phyloP scores from a whole-genome alignment of 371 early-diverging fungal species.

The Umbelopsis sp. region DNA sequence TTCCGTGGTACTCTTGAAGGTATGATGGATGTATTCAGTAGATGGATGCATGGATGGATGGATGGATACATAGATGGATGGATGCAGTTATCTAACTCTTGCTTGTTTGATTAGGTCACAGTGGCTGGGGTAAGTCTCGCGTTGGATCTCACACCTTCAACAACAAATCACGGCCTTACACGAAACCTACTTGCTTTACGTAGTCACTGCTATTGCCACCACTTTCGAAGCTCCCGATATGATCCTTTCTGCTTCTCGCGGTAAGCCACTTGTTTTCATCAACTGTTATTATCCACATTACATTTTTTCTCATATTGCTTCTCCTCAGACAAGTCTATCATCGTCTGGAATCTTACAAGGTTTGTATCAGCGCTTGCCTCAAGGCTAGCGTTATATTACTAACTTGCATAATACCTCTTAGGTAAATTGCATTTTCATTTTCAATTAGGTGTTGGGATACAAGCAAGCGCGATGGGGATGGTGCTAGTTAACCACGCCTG shows the following conservation, averaged over 20 bases:
- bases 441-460: constrained; percentile 7
- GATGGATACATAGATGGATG: constrained; percentile 8
- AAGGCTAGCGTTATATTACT: constrained; percentile 5
- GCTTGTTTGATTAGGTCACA: constrained; percentile 33
- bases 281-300: no score
- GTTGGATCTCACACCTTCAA: not conserved
- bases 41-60: constrained; percentile 29
- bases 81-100: constrained; percentile 6
- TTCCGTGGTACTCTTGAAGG: constrained; percentile 48
- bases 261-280: constrained; percentile 35
- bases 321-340: constrained; percentile 81
- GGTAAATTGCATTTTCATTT: constrained; percentile 20
- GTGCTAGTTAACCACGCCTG: not conserved
- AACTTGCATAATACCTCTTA: not conserved
- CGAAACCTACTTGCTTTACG: not conserved
- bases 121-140: constrained; percentile 41
- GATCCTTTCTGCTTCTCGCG: constrained; percentile 92
- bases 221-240: constrained; percentile 90
- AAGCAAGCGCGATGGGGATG: constrained; percentile 12
- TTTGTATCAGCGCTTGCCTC: constrained; percentile 21
- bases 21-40: constrained; percentile 18
- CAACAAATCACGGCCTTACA: not conserved
- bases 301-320: not conserved
- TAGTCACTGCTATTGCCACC: constrained; percentile 94
- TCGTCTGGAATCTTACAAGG: constrained; percentile 88